Evolutionary conservation across 2,329 filamentous ascomycete species (phyloP).

Genomic region (Alternaria consortialis): DNA sequence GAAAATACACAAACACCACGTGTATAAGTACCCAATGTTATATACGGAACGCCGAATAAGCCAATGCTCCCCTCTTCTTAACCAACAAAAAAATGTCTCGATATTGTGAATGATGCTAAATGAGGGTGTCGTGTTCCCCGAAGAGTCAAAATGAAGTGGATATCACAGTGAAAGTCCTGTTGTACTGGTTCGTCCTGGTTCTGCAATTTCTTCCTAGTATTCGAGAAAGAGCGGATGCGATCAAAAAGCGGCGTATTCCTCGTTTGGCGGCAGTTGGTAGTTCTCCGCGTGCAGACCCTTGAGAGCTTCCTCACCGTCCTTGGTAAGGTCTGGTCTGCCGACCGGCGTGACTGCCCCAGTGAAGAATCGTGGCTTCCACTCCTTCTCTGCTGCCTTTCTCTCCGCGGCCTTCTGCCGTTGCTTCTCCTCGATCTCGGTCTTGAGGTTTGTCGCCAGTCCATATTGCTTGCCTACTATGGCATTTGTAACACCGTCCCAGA

Average conservation of each 20-base stretch:
- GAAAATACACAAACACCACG: conserved; percentile 13
- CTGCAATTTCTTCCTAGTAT: conserved; percentile 4
- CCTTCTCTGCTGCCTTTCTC: conserved; percentile 72
- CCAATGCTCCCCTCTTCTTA: conserved; percentile 20
- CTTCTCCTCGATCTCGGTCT: conserved; percentile 89
- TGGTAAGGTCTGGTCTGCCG: conserved; percentile 69
- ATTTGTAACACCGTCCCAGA: conserved; percentile 88
- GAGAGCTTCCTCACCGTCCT: conserved; percentile 67
- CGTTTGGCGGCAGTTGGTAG: conserved; percentile 58
- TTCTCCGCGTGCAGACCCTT: conserved; percentile 63
- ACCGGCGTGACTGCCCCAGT: conserved; percentile 66
- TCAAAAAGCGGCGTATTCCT: conserved; percentile 53
- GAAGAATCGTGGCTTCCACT: conserved; percentile 92
- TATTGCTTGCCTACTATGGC: conserved; percentile 87
- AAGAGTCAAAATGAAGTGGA: conserved; percentile 14
- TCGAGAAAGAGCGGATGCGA: background rate
- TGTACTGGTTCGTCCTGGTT: conserved; percentile 10
- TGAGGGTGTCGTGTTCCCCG: conserved; percentile 19
- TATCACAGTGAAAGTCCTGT: conserved; percentile 27
- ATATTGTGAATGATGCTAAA: conserved; percentile 14
- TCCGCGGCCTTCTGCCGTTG: conserved; percentile 87
- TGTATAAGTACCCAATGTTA: conserved; percentile 1
- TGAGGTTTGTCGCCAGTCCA: conserved; percentile 81
- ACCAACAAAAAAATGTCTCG: conserved; percentile 14
- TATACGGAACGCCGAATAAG: conserved; percentile 21